Conservation (phyloP, 306 rosid species). For the Heteromeles arbutifolia region DNA sequence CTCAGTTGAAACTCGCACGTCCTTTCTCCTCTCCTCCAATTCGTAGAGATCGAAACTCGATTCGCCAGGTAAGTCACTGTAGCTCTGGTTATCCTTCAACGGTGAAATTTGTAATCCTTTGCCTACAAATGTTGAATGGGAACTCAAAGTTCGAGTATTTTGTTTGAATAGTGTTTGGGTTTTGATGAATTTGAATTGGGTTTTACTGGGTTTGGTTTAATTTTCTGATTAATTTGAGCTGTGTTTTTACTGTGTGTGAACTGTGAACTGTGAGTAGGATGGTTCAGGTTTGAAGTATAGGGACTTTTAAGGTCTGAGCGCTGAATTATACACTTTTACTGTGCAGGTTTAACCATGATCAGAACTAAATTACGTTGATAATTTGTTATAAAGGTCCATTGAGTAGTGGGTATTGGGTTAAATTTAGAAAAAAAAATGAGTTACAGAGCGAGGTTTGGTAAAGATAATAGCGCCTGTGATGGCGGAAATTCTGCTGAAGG, state of each 20-base stretch:
- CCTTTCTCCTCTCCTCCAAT: not conserved
- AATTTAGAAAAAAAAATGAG: not conserved
- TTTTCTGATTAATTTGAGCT: not conserved
- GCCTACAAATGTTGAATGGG: not conserved
- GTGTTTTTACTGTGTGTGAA: not conserved
- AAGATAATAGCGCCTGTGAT: constrained; percentile 48
- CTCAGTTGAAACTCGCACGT: not conserved
- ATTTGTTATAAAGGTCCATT: not conserved
- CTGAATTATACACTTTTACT: not conserved
- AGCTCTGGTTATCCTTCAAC: not conserved
- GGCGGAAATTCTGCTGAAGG: constrained; percentile 24
- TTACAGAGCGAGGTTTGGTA: not conserved
- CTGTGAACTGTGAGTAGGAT: not conserved
- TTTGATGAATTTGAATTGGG: not conserved
- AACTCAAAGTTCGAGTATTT: not conserved
- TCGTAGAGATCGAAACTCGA: not conserved
- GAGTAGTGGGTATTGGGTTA: not conserved
- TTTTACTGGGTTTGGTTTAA: not conserved
- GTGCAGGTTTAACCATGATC: not conserved
- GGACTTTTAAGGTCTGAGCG: not conserved
- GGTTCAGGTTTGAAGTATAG: not conserved
- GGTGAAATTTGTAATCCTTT: not conserved
- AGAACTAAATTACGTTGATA: not conserved
- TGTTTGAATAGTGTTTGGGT: not conserved
- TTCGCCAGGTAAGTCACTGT: not conserved